Base-by-base conservation (phyloP, 2,329 filamentous ascomycete species). In the Thelonectria rubi region DNA sequence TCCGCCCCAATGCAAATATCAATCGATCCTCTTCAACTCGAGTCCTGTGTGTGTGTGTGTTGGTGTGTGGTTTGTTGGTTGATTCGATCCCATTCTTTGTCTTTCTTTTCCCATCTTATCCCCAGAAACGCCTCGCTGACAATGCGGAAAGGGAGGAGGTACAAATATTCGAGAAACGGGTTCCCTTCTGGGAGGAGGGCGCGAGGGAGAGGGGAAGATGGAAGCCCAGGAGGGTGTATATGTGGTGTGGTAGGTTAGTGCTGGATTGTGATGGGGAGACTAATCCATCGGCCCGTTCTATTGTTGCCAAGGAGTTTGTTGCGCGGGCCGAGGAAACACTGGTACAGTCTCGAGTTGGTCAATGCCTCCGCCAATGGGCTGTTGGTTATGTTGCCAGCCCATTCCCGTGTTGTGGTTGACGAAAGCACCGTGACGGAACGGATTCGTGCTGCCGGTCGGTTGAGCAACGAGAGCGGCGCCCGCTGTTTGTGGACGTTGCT, bases 351-450 rank as follows among this genome's bases (percentile, higher is more conserved):
- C 85, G 45, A 98, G 73, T 66, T 91, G 87, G 73, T 97, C 92
- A 55, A 95, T 74, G 8, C 88, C 90, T 4, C 93, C 93, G 65
- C 97, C 91, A 4, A 95, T 94, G 9, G 90, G 86, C 72, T 92
- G 87, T 67, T 90, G 88, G 63, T 87, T 86, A 65, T 90, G 85
- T 75, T 97, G 94, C 93, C 95, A 98, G 2, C 92, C 92, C 76
- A 92, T 84, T 1, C 94, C 94, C 0, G 93, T 97, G 65, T 88
- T 84, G 72, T 97, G 93, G 73, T 97, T 95, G 54, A 97, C 89
- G 75, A 97, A 97, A 4, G 90, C 88, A 47, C 91, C 92, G 74
- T 98, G 93, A 15, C 95, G 87, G 84, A 98, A 98, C 1, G 95
- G 95, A 72, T 99, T 99, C 2, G 94, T 97, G 72, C 87, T 93